These are phyloP conservation scores for Vanderwaltozyma polyspora DNA, from an alignment of 805 yeast species.

Conservation along the genomic window DNA sequence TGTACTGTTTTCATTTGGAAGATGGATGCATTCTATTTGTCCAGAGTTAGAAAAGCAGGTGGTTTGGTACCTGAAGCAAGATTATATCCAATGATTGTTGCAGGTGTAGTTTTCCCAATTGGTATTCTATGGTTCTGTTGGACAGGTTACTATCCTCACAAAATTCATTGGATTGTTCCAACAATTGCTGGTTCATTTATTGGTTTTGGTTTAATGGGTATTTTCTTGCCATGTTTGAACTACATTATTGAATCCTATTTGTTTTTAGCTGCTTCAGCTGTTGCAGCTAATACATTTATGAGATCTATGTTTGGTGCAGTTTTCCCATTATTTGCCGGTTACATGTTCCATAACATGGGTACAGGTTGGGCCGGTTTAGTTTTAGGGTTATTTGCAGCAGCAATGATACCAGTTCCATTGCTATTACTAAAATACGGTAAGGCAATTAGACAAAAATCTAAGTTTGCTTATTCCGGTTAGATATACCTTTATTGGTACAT, in stretches of 20 bases:
- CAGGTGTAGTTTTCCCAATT: conserved; percentile 58
- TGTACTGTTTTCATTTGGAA: conserved; percentile 45
- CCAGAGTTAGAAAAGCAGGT: conserved; percentile 38
- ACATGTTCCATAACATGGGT: conserved; percentile 60
- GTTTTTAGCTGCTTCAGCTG: conserved; percentile 64
- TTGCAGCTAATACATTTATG: conserved; percentile 62
- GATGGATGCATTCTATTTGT: conserved; percentile 42
- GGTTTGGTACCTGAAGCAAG: conserved; percentile 71
- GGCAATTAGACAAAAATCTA: conserved; percentile 43
- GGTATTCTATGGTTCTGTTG: conserved; percentile 84
- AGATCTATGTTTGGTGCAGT: conserved; percentile 61
- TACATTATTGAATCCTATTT: conserved; percentile 65
- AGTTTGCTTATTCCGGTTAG: conserved; percentile 34
- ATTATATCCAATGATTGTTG: conserved; percentile 62
- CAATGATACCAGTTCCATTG: conserved; percentile 57
- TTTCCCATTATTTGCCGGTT: conserved; percentile 60
- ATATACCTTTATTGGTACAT: no score
- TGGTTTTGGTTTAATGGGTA: conserved; percentile 57
- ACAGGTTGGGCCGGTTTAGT: conserved; percentile 72
- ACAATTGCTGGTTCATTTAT: conserved; percentile 51
- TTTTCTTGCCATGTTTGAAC: conserved; percentile 59
- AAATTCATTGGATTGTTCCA: conserved; percentile 77
- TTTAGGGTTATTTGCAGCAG: conserved; percentile 48
- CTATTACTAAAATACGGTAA: conserved; percentile 51
- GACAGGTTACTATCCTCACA: conserved; percentile 66